These are phyloP conservation scores for Gilbertella persicaria DNA, from an alignment of 371 early-diverging fungal species.

Conservation along the genomic window DNA sequence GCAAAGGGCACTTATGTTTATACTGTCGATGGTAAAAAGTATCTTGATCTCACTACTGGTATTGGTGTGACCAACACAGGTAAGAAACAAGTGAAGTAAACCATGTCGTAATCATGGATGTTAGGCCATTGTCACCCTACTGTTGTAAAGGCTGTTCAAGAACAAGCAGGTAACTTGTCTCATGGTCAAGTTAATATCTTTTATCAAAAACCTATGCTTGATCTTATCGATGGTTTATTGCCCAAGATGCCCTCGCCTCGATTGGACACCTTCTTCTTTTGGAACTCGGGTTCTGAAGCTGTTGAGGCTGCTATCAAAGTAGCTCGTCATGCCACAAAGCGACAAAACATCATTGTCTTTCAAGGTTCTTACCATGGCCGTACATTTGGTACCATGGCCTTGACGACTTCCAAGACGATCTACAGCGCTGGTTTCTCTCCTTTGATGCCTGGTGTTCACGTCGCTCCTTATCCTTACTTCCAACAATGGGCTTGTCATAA, in stretches of 20 bases:
- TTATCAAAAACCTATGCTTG: constrained; percentile 58
- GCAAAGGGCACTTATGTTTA: constrained; percentile 53
- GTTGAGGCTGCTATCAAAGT: constrained; percentile 61
- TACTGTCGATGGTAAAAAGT: constrained; percentile 52
- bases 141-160: constrained; percentile 65
- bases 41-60: constrained; percentile 59
- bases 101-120: not conserved
- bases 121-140: constrained; percentile 54
- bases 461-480: constrained; percentile 56
- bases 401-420: constrained; percentile 60
- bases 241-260: constrained; percentile 50
- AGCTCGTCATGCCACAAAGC: constrained; percentile 60
- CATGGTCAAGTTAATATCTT: constrained; percentile 61
- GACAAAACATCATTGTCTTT: constrained; percentile 55
- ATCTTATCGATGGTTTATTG: constrained; percentile 46
- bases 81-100: constrained; percentile 12
- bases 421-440: constrained; percentile 55
- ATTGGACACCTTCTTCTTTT: constrained; percentile 59
- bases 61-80: constrained; percentile 63
- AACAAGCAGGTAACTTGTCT: constrained; percentile 52
- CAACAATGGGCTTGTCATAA: constrained; percentile 50
- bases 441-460: constrained; percentile 60
- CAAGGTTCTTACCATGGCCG: constrained; percentile 62
- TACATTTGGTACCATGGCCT: constrained; percentile 59
- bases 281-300: constrained; percentile 64